Percentiles rank a stretch among this genome's conserved stretches.
phyloP scores from a whole-genome alignment of 768 basidiomycete species.

The Mycena crocata region DNA sequence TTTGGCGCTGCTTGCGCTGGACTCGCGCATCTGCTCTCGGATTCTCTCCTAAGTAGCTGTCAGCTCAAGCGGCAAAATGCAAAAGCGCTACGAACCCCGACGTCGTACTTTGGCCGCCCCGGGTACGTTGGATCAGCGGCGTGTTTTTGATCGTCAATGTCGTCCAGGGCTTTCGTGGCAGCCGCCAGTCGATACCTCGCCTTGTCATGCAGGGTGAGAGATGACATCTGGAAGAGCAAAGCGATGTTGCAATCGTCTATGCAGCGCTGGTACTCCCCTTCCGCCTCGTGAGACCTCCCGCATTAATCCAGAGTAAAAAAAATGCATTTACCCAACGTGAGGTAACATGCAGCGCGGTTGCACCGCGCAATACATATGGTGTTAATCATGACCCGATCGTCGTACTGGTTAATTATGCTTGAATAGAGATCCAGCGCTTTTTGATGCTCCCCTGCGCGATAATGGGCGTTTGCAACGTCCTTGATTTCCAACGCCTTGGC shows the following conservation, averaged over 20 bases:
- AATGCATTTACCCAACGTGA: slow-evolving; percentile 9
- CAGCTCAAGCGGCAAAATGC: background rate
- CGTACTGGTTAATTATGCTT: slow-evolving; percentile 24
- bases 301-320: background rate
- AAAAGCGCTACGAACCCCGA: slow-evolving; percentile 5
- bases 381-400: slow-evolving; percentile 24
- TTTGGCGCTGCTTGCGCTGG: slow-evolving; percentile 10
- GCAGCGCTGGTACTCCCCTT: slow-evolving; percentile 24
- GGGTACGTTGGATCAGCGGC: slow-evolving; percentile 14
- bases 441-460: slow-evolving; percentile 19
- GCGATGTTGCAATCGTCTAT: slow-evolving; percentile 28
- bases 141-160: slow-evolving; percentile 14
- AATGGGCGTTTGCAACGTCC: slow-evolving; percentile 23
- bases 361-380: slow-evolving; percentile 17
- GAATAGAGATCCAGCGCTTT: slow-evolving; percentile 20
- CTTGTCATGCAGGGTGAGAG: slow-evolving; percentile 8
- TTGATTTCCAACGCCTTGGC: slow-evolving; percentile 27
- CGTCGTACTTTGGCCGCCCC: slow-evolving; percentile 24
- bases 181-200: slow-evolving; percentile 3
- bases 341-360: slow-evolving; percentile 31
- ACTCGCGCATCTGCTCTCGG: slow-evolving; percentile 20
- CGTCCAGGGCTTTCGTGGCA: slow-evolving; percentile 22
- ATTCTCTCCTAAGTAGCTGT: slow-evolving; percentile 7
- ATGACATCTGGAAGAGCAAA: slow-evolving; percentile 6
- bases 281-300: background rate